These are phyloP conservation scores for Asterophora parasitica DNA, from an alignment of 768 basidiomycete species.

Conservation along the genomic window DNA sequence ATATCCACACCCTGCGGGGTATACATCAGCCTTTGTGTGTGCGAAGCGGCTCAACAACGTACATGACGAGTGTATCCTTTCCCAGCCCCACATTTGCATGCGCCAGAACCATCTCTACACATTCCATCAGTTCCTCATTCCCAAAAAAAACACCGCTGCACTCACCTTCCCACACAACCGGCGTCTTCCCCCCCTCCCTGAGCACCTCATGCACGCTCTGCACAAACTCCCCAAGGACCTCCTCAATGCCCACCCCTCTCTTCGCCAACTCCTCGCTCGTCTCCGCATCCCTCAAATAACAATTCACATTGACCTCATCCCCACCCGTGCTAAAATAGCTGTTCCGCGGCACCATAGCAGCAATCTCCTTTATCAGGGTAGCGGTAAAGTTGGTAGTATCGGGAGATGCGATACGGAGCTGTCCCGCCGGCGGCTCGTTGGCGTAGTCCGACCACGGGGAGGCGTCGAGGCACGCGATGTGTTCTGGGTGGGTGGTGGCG, in stretches of 20 bases:
- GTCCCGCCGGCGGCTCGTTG: slow-evolving; percentile 76
- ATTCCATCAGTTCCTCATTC: background rate
- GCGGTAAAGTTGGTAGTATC: slow-evolving; percentile 57
- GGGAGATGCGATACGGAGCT: slow-evolving; percentile 66
- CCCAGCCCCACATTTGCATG: slow-evolving; percentile 37
- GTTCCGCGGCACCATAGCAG: slow-evolving; percentile 46
- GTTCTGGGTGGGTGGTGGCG: slow-evolving; percentile 61
- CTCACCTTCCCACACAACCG: slow-evolving; percentile 77
- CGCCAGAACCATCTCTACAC: slow-evolving; percentile 57
- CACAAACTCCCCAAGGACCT: slow-evolving; percentile 62
- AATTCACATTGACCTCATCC: slow-evolving; percentile 69
- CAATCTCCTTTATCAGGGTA: slow-evolving; percentile 47
- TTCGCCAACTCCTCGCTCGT: slow-evolving; percentile 52
- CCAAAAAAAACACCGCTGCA: background rate
- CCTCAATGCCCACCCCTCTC: slow-evolving; percentile 48
- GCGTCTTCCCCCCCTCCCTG: slow-evolving; percentile 53
- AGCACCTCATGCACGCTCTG: slow-evolving; percentile 53
- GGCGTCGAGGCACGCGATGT: slow-evolving; percentile 59
- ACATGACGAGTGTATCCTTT: slow-evolving; percentile 55
- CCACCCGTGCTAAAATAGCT: slow-evolving; percentile 78
- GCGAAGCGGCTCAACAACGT: slow-evolving; percentile 18
- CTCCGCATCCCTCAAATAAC: slow-evolving; percentile 57
- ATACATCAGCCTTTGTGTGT: background rate
- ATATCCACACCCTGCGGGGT: slow-evolving; percentile 61
- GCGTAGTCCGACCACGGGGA: slow-evolving; percentile 60